Percentiles rank a stretch among this genome's conserved stretches.
These are phyloP conservation scores for Cutaneotrichosporon sp. DNA, from an alignment of 1,284 basidiomycete species.

Conservation along the genomic window DNA sequence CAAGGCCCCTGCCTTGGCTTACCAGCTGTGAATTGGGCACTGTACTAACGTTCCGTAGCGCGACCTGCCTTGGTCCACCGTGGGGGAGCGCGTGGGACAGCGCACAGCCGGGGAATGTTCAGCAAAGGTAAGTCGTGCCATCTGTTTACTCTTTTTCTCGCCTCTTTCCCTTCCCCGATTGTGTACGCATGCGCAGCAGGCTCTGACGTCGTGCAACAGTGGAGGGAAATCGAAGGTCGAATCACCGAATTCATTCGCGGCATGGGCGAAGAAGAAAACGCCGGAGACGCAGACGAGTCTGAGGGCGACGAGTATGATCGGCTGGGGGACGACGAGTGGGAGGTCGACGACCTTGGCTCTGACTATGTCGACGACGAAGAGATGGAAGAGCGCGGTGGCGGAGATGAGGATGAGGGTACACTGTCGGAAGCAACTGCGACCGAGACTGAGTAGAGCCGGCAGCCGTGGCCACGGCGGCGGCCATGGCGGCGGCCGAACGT, in stretches of 20 bases:
- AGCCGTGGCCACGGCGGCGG: too few relatives aligned
- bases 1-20: background rate
- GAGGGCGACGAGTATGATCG: background rate
- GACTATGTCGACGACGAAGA: constrained; percentile 6
- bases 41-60: background rate
- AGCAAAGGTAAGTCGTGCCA: background rate
- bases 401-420: background rate
- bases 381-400: background rate
- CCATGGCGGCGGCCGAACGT: too few relatives aligned
- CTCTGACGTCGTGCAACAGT: background rate
- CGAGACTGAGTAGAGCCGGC: too few relatives aligned
- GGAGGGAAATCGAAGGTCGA: constrained; percentile 1
- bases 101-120: background rate
- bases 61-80: background rate
- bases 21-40: background rate
- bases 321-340: constrained; percentile 13
- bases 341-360: constrained; percentile 6
- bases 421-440: too few relatives aligned
- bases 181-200: background rate
- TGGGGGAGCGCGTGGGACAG: constrained; percentile 1
- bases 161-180: background rate
- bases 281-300: background rate
- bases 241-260: constrained; percentile 5
- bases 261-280: background rate
- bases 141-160: background rate